Base-by-base conservation (phyloP, 106 monocot species). In the Phalaenopsis aphrodite region DNA sequence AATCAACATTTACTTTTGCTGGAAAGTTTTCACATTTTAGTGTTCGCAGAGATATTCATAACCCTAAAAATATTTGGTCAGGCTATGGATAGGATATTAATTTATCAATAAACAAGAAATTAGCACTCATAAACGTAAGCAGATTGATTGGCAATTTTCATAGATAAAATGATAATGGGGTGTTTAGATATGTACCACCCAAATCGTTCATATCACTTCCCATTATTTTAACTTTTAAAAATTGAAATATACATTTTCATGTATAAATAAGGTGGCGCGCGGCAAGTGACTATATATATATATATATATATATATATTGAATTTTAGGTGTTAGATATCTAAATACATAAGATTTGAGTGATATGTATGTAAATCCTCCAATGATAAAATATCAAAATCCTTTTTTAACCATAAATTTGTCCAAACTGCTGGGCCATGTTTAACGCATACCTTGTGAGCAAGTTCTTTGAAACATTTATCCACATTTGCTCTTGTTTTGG, bases 381-480 rank as follows among this genome's bases (percentile, higher is more conserved):
- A 42, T 69, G 36, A 69, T 36, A 69, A 69, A 69, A 69, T 24
- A 19, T 41, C 41, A 41, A 71, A 10, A 16, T 71, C n/a, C 4
- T 3, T 30, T 38, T 71, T 39, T 36, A 5, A 12, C 23, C 23
- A 71, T 71, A 41, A 14, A 42, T 42, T 45, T 4, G 16, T 45
- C 4, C 41, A 45, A 45, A 42, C 18, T 42, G 42, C 0, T 18
- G 6, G 74, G 43, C 30, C 14, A 14, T 39, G 30, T 38, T 69
- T 69, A 30, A 17, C 74, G 36, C 2, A 1, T 76, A 96, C 96
- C 96, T 93, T 96, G 41, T 86, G 72, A 49, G 93, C 93, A 82
- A 96, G 91, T 78, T 93, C 93, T 82, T 88, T 91, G 87, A 96
- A 96, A 75, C 96, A 96, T 81, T 90, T 88, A 76, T 88, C 93